Percentiles rank a stretch among this genome's conserved stretches.
Conservation (phyloP, 176 grass and related monocot genomes). For the Triticum urartu region DNA sequence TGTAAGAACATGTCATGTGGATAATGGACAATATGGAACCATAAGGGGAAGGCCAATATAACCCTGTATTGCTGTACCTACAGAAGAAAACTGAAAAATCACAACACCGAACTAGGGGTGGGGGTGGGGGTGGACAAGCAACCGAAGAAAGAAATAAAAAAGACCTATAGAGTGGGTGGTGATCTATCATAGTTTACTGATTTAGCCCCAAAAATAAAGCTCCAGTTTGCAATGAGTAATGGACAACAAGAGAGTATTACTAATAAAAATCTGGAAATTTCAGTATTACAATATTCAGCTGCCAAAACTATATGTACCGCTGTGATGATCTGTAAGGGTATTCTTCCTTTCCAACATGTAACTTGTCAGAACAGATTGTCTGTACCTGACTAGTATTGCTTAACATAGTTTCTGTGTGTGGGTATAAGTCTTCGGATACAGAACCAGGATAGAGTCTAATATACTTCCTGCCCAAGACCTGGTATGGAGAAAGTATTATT, state of each 20-base stretch:
- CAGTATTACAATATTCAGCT: background rate
- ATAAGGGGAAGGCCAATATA: background rate
- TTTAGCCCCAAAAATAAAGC: background rate
- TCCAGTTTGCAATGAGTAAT: background rate
- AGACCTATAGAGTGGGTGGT: background rate
- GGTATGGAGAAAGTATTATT: constrained; percentile 19
- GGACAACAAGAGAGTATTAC: background rate
- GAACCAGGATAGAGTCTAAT: constrained; percentile 86
- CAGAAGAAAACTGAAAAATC: background rate
- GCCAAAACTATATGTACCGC: background rate
- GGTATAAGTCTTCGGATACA: constrained; percentile 74
- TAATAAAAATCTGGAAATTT: constrained; percentile 14
- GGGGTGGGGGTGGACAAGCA: background rate
- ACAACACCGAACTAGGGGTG: background rate
- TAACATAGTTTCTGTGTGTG: constrained; percentile 79
- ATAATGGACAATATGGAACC: background rate
- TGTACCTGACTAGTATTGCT: constrained; percentile 82
- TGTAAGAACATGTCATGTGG: background rate
- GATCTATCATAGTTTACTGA: background rate
- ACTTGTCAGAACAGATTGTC: constrained; percentile 12
- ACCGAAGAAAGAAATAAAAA: background rate
- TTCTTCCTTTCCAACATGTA: background rate
- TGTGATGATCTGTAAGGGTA: background rate
- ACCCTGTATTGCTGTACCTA: background rate
- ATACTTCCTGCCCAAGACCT: constrained; percentile 94